phyloP scores from a whole-genome alignment of 2,329 filamentous ascomycete genomes.

The Fusarium sp. region DNA sequence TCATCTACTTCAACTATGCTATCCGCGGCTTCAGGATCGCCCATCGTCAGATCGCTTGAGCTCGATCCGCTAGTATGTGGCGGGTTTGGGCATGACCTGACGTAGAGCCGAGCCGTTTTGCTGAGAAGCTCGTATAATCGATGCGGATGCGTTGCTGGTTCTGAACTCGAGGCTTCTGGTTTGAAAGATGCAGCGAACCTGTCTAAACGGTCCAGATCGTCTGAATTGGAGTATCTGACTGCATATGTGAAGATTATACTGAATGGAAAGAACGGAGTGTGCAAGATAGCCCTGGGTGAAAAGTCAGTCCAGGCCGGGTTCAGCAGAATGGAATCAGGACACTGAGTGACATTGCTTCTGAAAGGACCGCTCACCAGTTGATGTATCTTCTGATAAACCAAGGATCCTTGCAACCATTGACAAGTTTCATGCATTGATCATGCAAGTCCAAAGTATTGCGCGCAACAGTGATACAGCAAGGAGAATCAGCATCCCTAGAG shows the following conservation, averaged over 20 bases:
- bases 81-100: conserved; percentile 7
- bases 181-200: conserved; percentile 48
- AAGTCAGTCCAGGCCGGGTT: neutral
- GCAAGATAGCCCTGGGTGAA: conserved; percentile 48
- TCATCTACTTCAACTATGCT: neutral
- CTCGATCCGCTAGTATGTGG: neutral
- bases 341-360: too few relatives aligned
- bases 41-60: neutral
- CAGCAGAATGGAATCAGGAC: too few relatives aligned
- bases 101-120: conserved; percentile 46
- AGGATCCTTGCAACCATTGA: conserved; percentile 43
- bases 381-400: conserved; percentile 50
- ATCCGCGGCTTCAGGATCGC: neutral
- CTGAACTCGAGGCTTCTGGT: conserved; percentile 7
- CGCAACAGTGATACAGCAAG: conserved; percentile 47
- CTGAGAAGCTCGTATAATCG: conserved; percentile 50
- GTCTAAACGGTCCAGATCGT: conserved; percentile 40
- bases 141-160: conserved; percentile 47
- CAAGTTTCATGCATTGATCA: conserved; percentile 45
- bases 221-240: conserved; percentile 32
- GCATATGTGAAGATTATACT: conserved; percentile 50
- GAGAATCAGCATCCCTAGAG: neutral
- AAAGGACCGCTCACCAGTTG: conserved; percentile 45
- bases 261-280: conserved; percentile 53
- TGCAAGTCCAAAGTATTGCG: conserved; percentile 50